These are phyloP conservation scores for Candida sanyaensis DNA, from an alignment of 1,139 yeast species.

Conservation along the genomic window DNA sequence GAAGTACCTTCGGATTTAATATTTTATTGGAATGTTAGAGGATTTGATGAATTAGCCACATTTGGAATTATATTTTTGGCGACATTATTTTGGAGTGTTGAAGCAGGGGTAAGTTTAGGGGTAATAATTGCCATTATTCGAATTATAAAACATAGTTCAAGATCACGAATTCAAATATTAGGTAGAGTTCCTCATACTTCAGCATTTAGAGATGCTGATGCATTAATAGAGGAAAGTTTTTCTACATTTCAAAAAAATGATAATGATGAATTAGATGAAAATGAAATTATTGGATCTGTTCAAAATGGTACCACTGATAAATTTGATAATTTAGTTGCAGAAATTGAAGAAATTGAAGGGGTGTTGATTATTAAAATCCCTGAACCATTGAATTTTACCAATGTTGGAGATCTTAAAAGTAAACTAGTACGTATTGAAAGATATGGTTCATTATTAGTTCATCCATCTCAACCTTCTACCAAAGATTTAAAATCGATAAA, in stretches of 20 bases:
- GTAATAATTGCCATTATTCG: constrained; percentile 29
- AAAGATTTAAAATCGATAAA: constrained; percentile 24
- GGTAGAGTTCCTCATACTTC: constrained; percentile 35
- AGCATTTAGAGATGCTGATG: constrained; percentile 37
- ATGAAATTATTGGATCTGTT: not conserved
- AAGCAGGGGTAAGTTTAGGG: constrained; percentile 35
- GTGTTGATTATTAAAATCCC: constrained; percentile 85
- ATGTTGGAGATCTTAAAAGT: constrained; percentile 77
- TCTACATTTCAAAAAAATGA: constrained; percentile 13
- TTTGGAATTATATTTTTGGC: constrained; percentile 24
- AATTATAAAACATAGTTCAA: constrained; percentile 29
- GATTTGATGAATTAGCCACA: constrained; percentile 32
- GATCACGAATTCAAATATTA: constrained; percentile 33
- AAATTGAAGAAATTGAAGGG: constrained; percentile 66
- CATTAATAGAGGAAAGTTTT: constrained; percentile 36
- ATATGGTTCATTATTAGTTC: constrained; percentile 80
- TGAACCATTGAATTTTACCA: constrained; percentile 90
- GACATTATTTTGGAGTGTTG: constrained; percentile 33
- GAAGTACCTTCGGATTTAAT: constrained; percentile 32
- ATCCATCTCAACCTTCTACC: constrained; percentile 54
- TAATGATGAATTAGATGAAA: constrained; percentile 4
- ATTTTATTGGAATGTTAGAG: constrained; percentile 32
- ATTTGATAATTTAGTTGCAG: constrained; percentile 23
- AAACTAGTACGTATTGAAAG: constrained; percentile 75
- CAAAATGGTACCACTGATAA: constrained; percentile 8